These are phyloP conservation scores for Oryza glumipatula DNA, from an alignment of 176 grass and related monocot genomes.

Conservation along the genomic window DNA sequence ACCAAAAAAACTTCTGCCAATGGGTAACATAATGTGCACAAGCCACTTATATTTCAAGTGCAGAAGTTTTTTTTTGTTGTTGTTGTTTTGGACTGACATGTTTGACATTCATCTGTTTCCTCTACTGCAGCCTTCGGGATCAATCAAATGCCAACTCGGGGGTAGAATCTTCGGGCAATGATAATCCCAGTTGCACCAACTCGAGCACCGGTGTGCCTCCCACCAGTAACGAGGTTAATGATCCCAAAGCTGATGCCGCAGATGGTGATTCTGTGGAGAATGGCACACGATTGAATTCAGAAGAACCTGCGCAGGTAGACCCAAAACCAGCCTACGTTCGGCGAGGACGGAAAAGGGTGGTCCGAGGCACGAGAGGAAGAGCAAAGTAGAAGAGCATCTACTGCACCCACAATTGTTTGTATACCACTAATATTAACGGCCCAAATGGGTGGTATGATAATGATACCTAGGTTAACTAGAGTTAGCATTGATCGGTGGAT, in stretches of 20 bases:
- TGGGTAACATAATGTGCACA: conserved; percentile 50
- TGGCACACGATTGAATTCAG: conserved; percentile 28
- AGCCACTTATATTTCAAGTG: background rate
- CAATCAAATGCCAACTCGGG: conserved; percentile 62
- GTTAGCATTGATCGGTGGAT: conserved; percentile 38
- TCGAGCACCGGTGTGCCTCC: conserved; percentile 40
- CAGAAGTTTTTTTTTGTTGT: background rate
- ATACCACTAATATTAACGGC: conserved; percentile 57
- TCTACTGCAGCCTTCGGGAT: conserved; percentile 51
- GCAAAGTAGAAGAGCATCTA: conserved; percentile 25
- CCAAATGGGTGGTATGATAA: conserved; percentile 42
- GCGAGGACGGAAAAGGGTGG: conserved; percentile 54
- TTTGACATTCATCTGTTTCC: background rate
- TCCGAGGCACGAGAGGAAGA: conserved; percentile 47
- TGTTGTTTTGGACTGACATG: background rate
- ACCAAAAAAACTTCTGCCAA: conserved; percentile 44
- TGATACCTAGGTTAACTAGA: conserved; percentile 49
- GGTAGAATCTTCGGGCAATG: conserved; percentile 56
- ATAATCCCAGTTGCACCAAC: conserved; percentile 61
- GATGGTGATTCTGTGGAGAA: conserved; percentile 39
- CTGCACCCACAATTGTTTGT: conserved; percentile 32
- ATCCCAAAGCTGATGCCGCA: conserved; percentile 3
- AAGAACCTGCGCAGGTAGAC: conserved; percentile 20
- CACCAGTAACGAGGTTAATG: background rate
- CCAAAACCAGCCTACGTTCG: conserved; percentile 20